Percentiles rank a stretch among this genome's conserved stretches.
Evolutionary conservation across 2,329 filamentous ascomycete species (phyloP).

Genomic region (Trichoderma aggressivum): DNA sequence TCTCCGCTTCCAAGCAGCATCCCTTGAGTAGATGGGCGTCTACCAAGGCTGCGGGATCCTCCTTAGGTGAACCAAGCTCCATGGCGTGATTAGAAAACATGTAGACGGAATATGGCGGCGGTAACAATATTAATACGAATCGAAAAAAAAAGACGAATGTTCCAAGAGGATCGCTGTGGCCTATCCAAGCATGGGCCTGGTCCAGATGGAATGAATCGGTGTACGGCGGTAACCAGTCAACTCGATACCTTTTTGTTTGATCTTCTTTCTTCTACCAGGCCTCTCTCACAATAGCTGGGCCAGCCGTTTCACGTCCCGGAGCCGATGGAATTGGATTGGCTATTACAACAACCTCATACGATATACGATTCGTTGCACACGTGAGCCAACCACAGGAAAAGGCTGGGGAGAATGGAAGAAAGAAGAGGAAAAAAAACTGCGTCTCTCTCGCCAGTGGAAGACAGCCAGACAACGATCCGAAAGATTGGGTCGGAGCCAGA

Average conservation of each 20-base stretch:
- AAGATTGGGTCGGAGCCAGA: conserved; percentile 16
- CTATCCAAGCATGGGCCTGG: conserved; percentile 8
- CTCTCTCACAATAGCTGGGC: not conserved
- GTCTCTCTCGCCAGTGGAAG: not conserved
- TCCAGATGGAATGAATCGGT: not conserved
- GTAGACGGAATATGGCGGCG: not conserved
- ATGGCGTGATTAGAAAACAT: conserved; percentile 8
- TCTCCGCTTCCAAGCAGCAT: conserved; percentile 53
- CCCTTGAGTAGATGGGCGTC: conserved; percentile 45
- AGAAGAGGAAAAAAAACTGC: not conserved
- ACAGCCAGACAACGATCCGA: conserved; percentile 5
- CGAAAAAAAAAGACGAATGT: not conserved
- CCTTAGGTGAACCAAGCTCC: conserved; percentile 21
- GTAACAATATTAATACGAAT: not conserved
- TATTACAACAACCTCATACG: conserved; percentile 1
- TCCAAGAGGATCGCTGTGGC: not conserved
- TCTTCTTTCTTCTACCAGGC: not conserved
- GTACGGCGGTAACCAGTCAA: not conserved
- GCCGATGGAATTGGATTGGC: not conserved
- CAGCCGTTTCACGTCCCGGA: not conserved
- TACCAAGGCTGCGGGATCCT: conserved; percentile 28
- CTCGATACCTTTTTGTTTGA: not conserved
- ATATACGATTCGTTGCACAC: not conserved
- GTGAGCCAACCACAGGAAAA: not conserved
- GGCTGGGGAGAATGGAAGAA: not conserved